Conservation (phyloP, 345 rosid genomes). For the Salix caprea region DNA sequence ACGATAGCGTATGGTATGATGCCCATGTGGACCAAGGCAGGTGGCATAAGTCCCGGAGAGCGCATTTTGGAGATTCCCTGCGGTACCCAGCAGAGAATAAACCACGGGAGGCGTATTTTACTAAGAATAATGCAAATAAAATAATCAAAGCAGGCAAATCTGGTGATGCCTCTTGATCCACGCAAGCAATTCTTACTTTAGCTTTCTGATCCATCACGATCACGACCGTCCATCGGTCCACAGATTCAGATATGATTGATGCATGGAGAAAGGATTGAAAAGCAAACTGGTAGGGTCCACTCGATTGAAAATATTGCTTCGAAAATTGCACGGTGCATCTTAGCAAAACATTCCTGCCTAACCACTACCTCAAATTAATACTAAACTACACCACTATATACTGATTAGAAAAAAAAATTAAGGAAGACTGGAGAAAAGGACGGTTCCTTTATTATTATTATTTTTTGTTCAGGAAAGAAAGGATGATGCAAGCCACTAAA, state of each 20-base stretch:
- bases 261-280: not conserved
- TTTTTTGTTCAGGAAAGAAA: no score
- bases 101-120: not conserved
- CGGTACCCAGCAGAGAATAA: slow-evolving; percentile 23
- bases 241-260: not conserved
- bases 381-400: not conserved
- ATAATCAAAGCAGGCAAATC: no score
- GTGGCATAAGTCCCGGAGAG: slow-evolving; percentile 24
- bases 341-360: not conserved
- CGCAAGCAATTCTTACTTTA: no score
- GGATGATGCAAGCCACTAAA: no score
- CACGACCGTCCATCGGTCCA: slow-evolving; percentile 17
- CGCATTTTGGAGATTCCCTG: slow-evolving; percentile 32
- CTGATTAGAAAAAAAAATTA: no score
- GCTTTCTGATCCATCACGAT: slow-evolving; percentile 9
- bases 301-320: not conserved
- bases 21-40: slow-evolving; percentile 3
- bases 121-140: no score
- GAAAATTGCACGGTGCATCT: not conserved
- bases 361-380: not conserved
- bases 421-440: no score
- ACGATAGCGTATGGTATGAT: not conserved
- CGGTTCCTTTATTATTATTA: no score
- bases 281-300: not conserved
- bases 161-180: no score